Conservation (phyloP, 352 stramenopile genomes). For the Aphanomyces stellatus region DNA sequence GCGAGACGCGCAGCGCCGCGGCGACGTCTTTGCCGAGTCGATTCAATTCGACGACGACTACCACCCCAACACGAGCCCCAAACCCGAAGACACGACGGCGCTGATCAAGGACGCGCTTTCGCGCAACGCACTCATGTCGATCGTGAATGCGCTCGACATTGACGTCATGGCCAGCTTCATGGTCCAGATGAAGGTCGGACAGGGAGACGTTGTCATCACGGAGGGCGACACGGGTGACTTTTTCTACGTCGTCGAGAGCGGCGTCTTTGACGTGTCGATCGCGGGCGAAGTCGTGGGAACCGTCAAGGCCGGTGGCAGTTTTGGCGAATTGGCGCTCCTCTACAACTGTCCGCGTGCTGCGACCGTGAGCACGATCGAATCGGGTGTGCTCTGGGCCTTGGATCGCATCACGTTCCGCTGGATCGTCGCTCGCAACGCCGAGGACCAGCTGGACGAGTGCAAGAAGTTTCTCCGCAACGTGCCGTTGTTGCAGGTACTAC, state of each 20-base stretch:
- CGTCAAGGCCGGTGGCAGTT: conserved; percentile 71
- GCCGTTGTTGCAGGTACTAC: conserved; percentile 31
- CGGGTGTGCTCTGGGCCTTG: conserved; percentile 69
- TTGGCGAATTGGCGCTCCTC: conserved; percentile 93
- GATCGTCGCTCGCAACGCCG: conserved; percentile 72
- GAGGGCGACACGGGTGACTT: conserved; percentile 65
- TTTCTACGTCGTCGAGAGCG: conserved; percentile 74
- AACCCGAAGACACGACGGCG: conserved; percentile 33
- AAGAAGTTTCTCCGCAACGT: conserved; percentile 60
- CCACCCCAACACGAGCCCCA: conserved; percentile 28
- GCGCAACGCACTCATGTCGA: conserved; percentile 64
- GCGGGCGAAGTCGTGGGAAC: conserved; percentile 67
- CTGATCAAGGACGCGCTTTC: conserved; percentile 50
- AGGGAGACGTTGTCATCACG: conserved; percentile 42
- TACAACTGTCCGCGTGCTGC: conserved; percentile 94
- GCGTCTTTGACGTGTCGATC: conserved; percentile 82
- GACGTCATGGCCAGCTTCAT: conserved; percentile 48
- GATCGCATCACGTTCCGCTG: conserved; percentile 79
- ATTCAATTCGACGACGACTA: conserved; percentile 51
- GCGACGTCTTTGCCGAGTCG: conserved; percentile 65
- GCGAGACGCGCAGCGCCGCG: conserved; percentile 40
- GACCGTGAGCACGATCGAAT: conserved; percentile 51
- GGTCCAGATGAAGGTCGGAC: conserved; percentile 31
- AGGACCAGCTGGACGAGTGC: conserved; percentile 51
- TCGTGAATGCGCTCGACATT: conserved; percentile 41